A percentile compares a stretch with the other conserved stretches of the same genome.
phyloP scores from a whole-genome alignment of 495 filamentous ascomycete species.

The Lepidopterella palustris region DNA sequence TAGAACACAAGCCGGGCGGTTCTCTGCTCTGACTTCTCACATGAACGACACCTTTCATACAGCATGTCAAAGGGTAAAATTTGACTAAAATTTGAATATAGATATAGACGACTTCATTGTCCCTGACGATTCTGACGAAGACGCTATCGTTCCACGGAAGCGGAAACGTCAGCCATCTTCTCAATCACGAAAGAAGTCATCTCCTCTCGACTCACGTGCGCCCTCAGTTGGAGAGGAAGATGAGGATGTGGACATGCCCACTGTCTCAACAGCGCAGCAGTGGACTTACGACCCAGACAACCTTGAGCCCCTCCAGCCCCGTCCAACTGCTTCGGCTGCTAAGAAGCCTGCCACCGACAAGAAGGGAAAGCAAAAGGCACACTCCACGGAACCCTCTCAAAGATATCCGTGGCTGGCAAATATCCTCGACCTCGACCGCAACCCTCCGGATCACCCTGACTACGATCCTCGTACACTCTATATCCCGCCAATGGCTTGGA shows the following conservation, averaged over 20 bases:
- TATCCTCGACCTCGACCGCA: slow-evolving; percentile 71
- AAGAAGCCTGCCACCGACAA: slow-evolving; percentile 43
- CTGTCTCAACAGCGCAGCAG: slow-evolving; percentile 69
- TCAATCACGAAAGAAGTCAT: slow-evolving; percentile 51
- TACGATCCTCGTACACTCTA: slow-evolving; percentile 89
- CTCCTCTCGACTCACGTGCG: slow-evolving; percentile 41
- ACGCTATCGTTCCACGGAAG: slow-evolving; percentile 60
- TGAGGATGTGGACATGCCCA: slow-evolving; percentile 52
- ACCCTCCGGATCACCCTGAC: slow-evolving; percentile 74
- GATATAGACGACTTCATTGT: slow-evolving; percentile 84
- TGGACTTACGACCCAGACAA: slow-evolving; percentile 84
- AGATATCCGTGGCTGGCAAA: slow-evolving; percentile 88
- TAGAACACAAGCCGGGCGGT: background rate
- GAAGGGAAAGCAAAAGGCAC: slow-evolving; percentile 65
- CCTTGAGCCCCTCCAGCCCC: slow-evolving; percentile 52
- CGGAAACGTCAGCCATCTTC: slow-evolving; percentile 58
- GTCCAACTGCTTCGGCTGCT: slow-evolving; percentile 34
- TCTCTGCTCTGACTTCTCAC: slow-evolving; percentile 4
- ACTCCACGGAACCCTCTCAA: slow-evolving; percentile 69
- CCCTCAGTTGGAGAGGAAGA: slow-evolving; percentile 35
- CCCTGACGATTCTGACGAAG: slow-evolving; percentile 73
- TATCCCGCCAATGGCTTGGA: slow-evolving; percentile 71
- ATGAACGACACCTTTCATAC: no score
- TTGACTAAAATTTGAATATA: slow-evolving; percentile 25
- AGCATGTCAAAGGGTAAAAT: no score